Percentiles rank a stretch among this genome's conserved stretches.
These are phyloP conservation scores for Euphorbia schlechtendalii DNA, from an alignment of 441 rosid genomes.

Conservation along the genomic window DNA sequence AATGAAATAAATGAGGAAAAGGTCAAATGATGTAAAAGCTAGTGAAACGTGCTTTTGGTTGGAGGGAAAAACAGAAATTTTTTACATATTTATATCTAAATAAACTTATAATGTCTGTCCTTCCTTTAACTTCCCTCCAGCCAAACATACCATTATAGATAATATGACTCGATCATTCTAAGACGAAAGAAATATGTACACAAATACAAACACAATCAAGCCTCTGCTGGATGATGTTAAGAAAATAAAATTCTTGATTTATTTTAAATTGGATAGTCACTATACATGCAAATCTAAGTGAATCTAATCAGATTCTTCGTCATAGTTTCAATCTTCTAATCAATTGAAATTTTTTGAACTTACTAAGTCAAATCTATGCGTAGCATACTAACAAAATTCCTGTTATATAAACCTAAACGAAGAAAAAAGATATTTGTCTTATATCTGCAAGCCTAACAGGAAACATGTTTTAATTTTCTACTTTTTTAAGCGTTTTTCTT, in stretches of 20 bases:
- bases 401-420: background rate
- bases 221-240: background rate
- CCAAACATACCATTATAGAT: background rate
- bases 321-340: background rate
- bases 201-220: background rate
- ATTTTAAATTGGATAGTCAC: background rate
- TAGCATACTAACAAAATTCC: background rate
- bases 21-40: constrained; percentile 5
- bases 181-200: no score
- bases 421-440: background rate
- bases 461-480: background rate
- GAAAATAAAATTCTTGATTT: background rate
- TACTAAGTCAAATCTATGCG: background rate
- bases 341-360: background rate
- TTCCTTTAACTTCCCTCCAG: no score
- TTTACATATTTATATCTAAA: no score
- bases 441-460: background rate
- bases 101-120: no score
- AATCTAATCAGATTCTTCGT: background rate
- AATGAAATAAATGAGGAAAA: constrained; percentile 17
- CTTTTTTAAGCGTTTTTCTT: background rate
- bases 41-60: background rate
- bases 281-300: background rate
- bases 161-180: background rate
- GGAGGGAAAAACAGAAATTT: no score